Percentiles rank a stretch among this genome's conserved stretches.
Conservation (phyloP, 345 rosid species). For the Balakata baccata region DNA sequence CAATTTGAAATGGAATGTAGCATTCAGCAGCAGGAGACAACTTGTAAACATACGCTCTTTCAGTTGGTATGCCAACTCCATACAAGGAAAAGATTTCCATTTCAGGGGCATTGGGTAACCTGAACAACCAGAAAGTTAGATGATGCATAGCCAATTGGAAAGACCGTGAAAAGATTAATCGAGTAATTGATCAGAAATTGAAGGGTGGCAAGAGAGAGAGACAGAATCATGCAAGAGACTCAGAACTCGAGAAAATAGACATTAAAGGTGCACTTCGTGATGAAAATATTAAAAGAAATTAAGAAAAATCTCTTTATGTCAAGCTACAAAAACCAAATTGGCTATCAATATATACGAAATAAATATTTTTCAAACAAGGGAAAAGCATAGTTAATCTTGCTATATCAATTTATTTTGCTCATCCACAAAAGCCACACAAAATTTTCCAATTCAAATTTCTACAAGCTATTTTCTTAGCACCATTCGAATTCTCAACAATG, state of each 20-base stretch:
- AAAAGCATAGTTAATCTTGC: neutral
- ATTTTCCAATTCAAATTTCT: constrained; percentile 6
- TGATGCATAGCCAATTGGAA: neutral
- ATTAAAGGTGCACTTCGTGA: too few relatives aligned
- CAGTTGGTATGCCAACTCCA: constrained; percentile 93
- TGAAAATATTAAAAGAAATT: neutral
- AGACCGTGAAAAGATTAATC: neutral
- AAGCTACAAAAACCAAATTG: neutral
- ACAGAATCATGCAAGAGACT: constrained; percentile 1
- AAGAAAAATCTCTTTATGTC: neutral
- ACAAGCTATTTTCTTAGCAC: neutral
- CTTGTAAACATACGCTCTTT: constrained; percentile 81
- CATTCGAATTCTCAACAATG: neutral
- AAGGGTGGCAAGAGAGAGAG: neutral
- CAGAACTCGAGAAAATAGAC: neutral
- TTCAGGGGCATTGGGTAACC: constrained; percentile 89
- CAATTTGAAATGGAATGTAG: constrained; percentile 84
- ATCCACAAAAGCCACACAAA: neutral
- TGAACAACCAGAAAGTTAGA: constrained; percentile 33
- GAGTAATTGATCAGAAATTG: neutral
- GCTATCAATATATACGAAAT: too few relatives aligned
- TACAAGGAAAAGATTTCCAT: constrained; percentile 90
- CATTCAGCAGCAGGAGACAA: constrained; percentile 65
- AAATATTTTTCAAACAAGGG: too few relatives aligned
- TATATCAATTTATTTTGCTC: neutral